Evolutionary conservation across 2,329 filamentous ascomycete species (phyloP), one percentile per base, ranked within the genome.

Genomic region (Scopulariopsis brevicaulis): DNA sequence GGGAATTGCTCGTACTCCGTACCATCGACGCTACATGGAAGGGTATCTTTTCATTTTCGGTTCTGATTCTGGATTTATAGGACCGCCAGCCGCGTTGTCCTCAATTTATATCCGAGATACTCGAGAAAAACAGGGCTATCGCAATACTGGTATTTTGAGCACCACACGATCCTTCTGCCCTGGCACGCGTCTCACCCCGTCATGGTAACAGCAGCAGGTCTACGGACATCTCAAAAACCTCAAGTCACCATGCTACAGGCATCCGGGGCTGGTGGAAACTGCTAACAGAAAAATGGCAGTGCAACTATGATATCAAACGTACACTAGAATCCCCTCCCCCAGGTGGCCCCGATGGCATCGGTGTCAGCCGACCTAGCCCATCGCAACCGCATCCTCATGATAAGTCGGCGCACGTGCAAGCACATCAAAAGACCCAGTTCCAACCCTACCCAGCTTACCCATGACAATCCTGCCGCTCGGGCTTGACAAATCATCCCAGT

Each of bases 391-490:
- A 61, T 74, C 74, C 54, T 68, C 71, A 60, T 81, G 77, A 65
- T 75, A 74, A 59, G 78, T 79, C 22, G 81, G 80, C 59, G 84
- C 74, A 59, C 73, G 74, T 4, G 83, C 84, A 67, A 96, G 77
- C 51, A 99, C 86, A 74, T 97, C 92, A 72, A 97, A 97, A 22
- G 87, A 83, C 46, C 94, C 94, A 1, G 94, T 99, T 55, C 94
- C 94, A 60, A 95, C 84, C 63, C 82, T 87, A 54, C 90, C 87
- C 60, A 94, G 77, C 66, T 84, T 83, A 18, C 95, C 94, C 68
- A 94, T 85, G 54, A 97, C 92, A 66, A 99, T 89, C 60, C 93
- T 82, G 62, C 89, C 86, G 70, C 88, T 94, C 0, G 95, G 94
- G 60, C 87, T 91, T 60, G 81, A 84, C 60, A 99, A 76, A 66